Evolutionary conservation across 192 early-diverging fungal species (phyloP), one percentile per base, ranked within the genome.

Genomic region (Entophlyctis helioformis): DNA sequence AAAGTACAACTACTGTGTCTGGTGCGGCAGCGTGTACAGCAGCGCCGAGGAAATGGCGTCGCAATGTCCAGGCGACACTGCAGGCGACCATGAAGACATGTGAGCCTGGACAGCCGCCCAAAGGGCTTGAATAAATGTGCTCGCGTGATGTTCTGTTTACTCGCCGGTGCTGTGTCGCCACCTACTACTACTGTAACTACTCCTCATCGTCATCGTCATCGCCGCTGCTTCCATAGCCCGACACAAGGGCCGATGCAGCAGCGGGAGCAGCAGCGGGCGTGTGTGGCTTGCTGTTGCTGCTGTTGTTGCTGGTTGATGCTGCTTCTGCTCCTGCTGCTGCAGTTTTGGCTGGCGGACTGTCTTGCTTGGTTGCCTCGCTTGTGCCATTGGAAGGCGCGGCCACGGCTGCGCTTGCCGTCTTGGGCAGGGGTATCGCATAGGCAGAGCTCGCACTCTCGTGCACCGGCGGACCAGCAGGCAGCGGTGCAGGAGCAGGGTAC

Each of bases 1-100:
- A 9, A 44, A 63, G 5, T 66, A 82, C 51, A 39, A 29, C 27
- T 85, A 85, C 46, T 85, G 82, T 48, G 59, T 82, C 24, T 85
- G 80, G 80, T 85, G 82, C 51, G 66, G 71, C 22, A 64, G 56
- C 9, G 54, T 59, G 28, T 85, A 74, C 31, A 42, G 57, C 27
- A 52, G 69, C 19, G 40, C 36, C 45, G 63, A 74, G 19, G 80
- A 82, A 56, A 35, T 85, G 19, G 38, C 39, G 9, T 39, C 54
- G 13, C 54, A 62, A n/a, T 85, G 82, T 51, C 80, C 82, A 7
- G 82, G 82, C 3, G 44, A 54, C 11, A 53, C 53, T 0, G 67
- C 71, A 49, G 80, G 81, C 9, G 71, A 78, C 31, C 82, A 84
- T 38, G 78, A 67, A 26, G 46, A 52, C 2, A 15, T 15, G 44